Evolutionary conservation across 306 rosid species (phyloP), one percentile per base, ranked within the genome.

Genomic region (Inga oerstediana): DNA sequence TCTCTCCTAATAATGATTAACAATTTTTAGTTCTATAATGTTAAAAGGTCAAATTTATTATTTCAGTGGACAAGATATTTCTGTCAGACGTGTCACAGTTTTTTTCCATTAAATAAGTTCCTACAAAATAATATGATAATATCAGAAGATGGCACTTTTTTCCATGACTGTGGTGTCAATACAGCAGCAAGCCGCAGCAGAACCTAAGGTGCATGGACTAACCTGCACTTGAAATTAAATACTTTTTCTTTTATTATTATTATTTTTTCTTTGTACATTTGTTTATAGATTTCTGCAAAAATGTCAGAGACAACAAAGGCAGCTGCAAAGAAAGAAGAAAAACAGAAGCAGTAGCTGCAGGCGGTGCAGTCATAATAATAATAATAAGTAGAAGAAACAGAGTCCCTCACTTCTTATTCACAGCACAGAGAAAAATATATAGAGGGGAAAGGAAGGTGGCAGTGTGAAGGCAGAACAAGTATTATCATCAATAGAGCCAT

Each of bases 321-420:
- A 89, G 91, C 83, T 77, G 93, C 93, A 86, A 89, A 78, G 88
- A 70, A 44, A 71, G 75, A 72, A 41, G 74, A 71, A 71, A 89
- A 75, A 84, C 97, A 94, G 93, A 86, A 71, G 54, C 51, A 70
- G 74, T 43, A 71, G 54, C 75, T 43, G 75, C 75, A 71, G 75
- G 75, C 75, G 90, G 83, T 91, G 92, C 97, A 92, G 97, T 87
- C 91, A 92, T 92, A 88, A 92, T 92, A 92, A 92, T 92, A 88
- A 92, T 92, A 92, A 94, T 92, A 92, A 90, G 88, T 91, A 94
- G 91, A 92, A 90, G 88, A 39, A 80, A 83, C 97, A 89, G 91
- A 80, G 84, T 67, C 77, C 14, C 83, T 84, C 92, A 79, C 86
- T 86, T 83, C 66, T 86, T 83, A 72, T 86, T 86, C 89, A 72